These are phyloP conservation scores for Kazachstania viticola DNA, from an alignment of 805 yeast genomes.

Conservation along the genomic window DNA sequence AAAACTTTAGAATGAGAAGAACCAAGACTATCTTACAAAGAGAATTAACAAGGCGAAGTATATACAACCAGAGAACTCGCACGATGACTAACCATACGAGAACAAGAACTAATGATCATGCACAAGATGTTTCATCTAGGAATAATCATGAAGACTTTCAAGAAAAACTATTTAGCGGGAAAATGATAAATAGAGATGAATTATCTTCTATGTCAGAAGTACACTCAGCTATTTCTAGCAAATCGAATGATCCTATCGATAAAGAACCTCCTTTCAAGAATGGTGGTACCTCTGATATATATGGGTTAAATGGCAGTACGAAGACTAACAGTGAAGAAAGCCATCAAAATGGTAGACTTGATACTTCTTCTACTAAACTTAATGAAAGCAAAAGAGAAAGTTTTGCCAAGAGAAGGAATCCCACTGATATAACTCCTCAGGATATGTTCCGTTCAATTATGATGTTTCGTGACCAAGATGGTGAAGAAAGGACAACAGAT, in stretches of 20 bases:
- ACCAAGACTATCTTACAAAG: conserved; percentile 31
- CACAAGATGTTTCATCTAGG: conserved; percentile 1
- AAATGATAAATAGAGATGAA: conserved; percentile 25
- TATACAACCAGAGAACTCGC: conserved; percentile 2
- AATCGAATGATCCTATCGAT: background rate
- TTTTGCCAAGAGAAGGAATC: conserved; percentile 24
- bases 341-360: background rate
- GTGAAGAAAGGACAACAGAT: conserved; percentile 22
- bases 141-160: conserved; percentile 17
- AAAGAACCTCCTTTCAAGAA: too few species aligned
- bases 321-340: background rate
- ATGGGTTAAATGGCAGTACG: background rate
- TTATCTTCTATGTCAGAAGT: conserved; percentile 7
- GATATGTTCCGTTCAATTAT: conserved; percentile 80
- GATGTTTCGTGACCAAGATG: conserved; percentile 52
- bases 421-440: conserved; percentile 55
- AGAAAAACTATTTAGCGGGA: conserved; percentile 27
- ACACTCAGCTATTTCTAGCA: background rate
- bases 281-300: background rate
- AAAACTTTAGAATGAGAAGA: conserved; percentile 72
- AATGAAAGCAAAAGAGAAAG: background rate
- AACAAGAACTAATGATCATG: conserved; percentile 3
- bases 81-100: conserved; percentile 5
- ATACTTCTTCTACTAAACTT: background rate
- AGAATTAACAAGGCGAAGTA: conserved; percentile 21